Percentiles rank a stretch among this genome's conserved stretches.
Evolutionary conservation across 2,329 filamentous ascomycete species (phyloP).

Genomic region (Neocucurbitaria cava): DNA sequence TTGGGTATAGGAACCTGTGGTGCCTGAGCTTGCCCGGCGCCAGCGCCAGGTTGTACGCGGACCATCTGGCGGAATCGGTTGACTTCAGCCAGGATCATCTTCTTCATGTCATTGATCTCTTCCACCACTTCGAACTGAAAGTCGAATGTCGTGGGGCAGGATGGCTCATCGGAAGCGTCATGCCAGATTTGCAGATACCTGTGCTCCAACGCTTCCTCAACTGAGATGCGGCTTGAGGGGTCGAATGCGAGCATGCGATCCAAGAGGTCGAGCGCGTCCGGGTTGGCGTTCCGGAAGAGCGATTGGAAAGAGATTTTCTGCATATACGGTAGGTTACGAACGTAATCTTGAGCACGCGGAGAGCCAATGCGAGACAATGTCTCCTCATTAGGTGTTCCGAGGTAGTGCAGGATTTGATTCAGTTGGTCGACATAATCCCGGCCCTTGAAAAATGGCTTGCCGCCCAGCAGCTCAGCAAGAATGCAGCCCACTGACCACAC

Average conservation of each 20-base stretch:
- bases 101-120: slow-evolving; percentile 92
- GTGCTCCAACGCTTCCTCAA: slow-evolving; percentile 95
- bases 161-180: slow-evolving; percentile 93
- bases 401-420: slow-evolving; percentile 98
- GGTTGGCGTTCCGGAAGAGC: slow-evolving; percentile 93
- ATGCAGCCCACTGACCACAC: slow-evolving; percentile 99
- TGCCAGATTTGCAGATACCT: slow-evolving; percentile 98
- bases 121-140: slow-evolving; percentile 99
- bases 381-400: slow-evolving; percentile 95
- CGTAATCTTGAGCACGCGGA: slow-evolving; percentile 95
- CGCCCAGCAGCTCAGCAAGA: slow-evolving; percentile 91
- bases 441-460: slow-evolving; percentile 98
- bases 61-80: slow-evolving; percentile 76
- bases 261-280: slow-evolving; percentile 91
- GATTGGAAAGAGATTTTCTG: slow-evolving; percentile 87
- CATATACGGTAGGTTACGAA: slow-evolving; percentile 95
- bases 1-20: slow-evolving; percentile 68
- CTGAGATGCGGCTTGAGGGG: slow-evolving; percentile 88
- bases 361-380: slow-evolving; percentile 93
- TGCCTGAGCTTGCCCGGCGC: slow-evolving; percentile 49
- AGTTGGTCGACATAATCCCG: slow-evolving; percentile 99
- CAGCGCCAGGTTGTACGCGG: slow-evolving; percentile 46
- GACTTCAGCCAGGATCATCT: slow-evolving; percentile 97
- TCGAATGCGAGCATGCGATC: slow-evolving; percentile 99
- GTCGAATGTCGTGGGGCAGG: slow-evolving; percentile 93